These are phyloP conservation scores for Epichloe gansuensis DNA, from an alignment of 2,329 filamentous ascomycete genomes.

Conservation along the genomic window DNA sequence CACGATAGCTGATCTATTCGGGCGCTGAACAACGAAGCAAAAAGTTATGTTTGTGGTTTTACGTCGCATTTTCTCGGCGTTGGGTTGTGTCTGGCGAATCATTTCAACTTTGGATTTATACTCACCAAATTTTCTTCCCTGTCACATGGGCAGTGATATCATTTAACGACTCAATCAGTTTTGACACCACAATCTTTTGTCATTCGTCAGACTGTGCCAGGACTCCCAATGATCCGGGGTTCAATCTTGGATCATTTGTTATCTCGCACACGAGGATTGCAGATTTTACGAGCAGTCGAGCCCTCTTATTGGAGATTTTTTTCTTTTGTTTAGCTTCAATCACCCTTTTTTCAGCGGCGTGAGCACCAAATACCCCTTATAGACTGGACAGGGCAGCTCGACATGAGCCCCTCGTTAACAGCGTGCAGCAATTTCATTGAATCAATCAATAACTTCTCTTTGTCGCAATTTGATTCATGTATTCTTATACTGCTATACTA, in stretches of 20 bases:
- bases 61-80: slow-evolving; percentile 6
- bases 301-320: slow-evolving; percentile 6
- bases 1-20: slow-evolving; percentile 11
- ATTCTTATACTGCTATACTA: background rate
- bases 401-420: slow-evolving; percentile 13
- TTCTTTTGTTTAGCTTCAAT: background rate
- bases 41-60: slow-evolving; percentile 10
- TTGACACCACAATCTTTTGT: background rate
- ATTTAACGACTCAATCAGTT: background rate
- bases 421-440: slow-evolving; percentile 17
- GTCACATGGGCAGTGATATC: background rate
- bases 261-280: background rate
- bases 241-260: background rate
- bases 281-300: slow-evolving; percentile 9
- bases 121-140: slow-evolving; percentile 8
- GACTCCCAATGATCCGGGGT: background rate
- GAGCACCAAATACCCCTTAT: slow-evolving; percentile 26
- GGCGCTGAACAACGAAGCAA: background rate
- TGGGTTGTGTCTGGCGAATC: slow-evolving; percentile 1
- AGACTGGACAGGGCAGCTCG: slow-evolving; percentile 20
- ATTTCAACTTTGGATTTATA: slow-evolving; percentile 10
- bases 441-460: slow-evolving; percentile 14
- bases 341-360: slow-evolving; percentile 12
- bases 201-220: background rate
- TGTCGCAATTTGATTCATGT: slow-evolving; percentile 18